Evolutionary conservation across 2,329 filamentous ascomycete species (phyloP).

Genomic region (Macrophomina phaseolina): DNA sequence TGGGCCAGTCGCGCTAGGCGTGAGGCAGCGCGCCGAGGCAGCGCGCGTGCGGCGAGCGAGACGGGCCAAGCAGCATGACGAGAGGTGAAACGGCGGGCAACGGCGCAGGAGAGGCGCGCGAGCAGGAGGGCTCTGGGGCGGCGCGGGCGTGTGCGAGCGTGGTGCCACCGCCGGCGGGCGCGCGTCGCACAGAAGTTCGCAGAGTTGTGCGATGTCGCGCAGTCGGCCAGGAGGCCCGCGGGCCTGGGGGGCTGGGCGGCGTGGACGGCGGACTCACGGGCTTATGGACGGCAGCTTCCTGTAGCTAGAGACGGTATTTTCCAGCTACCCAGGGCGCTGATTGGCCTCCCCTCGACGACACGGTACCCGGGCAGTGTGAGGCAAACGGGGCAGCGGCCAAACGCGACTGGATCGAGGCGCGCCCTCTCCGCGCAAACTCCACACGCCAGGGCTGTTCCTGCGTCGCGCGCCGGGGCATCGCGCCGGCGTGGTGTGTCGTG

Average conservation of each 20-base stretch:
- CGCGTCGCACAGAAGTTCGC: constrained; percentile 14
- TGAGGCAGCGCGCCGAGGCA: constrained; percentile 16
- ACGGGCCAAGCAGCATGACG: constrained; percentile 16
- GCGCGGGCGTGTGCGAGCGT: neutral
- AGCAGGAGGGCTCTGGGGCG: neutral
- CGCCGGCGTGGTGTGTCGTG: constrained; percentile 17
- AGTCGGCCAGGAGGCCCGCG: constrained; percentile 4
- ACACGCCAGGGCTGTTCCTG: constrained; percentile 24
- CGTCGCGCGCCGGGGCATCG: constrained; percentile 16
- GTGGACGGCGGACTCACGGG: neutral
- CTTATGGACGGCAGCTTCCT: constrained; percentile 4
- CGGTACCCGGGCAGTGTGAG: constrained; percentile 10
- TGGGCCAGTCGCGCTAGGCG: constrained; percentile 2
- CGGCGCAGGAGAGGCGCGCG: neutral
- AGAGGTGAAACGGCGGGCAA: constrained; percentile 25
- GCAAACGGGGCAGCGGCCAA: constrained; percentile 19
- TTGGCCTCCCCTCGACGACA: constrained; percentile 18
- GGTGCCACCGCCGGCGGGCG: neutral
- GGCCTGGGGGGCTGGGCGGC: neutral
- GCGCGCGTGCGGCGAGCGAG: neutral
- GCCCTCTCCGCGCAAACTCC: constrained; percentile 20
- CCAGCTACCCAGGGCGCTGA: constrained; percentile 11
- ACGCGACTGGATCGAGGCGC: constrained; percentile 23
- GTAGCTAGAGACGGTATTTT: constrained; percentile 12
- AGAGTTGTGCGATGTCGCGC: constrained; percentile 21